Base-by-base conservation (phyloP, 768 basidiomycete species). In the Paxillus rubicundulus region DNA sequence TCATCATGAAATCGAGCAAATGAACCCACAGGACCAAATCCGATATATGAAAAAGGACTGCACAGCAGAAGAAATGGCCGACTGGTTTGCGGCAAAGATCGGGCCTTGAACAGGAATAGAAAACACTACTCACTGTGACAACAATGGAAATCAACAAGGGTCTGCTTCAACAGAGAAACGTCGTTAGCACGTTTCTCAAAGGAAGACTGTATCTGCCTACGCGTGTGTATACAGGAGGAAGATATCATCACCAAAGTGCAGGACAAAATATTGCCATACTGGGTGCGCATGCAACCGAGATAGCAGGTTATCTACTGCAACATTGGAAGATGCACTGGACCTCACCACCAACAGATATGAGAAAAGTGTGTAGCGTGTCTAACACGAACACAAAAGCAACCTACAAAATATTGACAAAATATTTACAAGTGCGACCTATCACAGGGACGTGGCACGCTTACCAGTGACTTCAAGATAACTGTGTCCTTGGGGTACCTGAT, bases 31-130 rank as follows among this genome's bases (percentile, higher is more conserved):
- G 14, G 9, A 52, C 64, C 59, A 65, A 37, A 66, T 59, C 13
- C 61, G 59, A 50, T 53, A 64, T 51, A 63, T 63, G 58, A 66
- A 65, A 50, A 59, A 64, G 18, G 59, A 58, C 39, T 64, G 61
- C 28, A 63, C 58, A 6, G 64, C 43, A 40, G 45, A 48, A 17
- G 59, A 59, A 56, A 65, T 53, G 3, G 44, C 32, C 9, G 61
- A 61, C 63, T 66, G 39, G 27, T 36, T 38, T 47, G 36, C 2
- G 37, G 16, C 13, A 45, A 16, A 30, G 1, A 47, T 53, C 52
- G 61, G 54, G 21, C 21, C 12, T 21, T 9, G 33, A 18, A 57
- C 49, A 13, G 38, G 47, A 54, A 30, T 33, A 20, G 43, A 41
- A 32, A 28, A 40, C 17, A 9, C 5, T 18, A 40, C 63, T 55